These are phyloP conservation scores for Sclerotinia sclerotiorum DNA, from an alignment of 2,329 filamentous ascomycete genomes.

Conservation along the genomic window DNA sequence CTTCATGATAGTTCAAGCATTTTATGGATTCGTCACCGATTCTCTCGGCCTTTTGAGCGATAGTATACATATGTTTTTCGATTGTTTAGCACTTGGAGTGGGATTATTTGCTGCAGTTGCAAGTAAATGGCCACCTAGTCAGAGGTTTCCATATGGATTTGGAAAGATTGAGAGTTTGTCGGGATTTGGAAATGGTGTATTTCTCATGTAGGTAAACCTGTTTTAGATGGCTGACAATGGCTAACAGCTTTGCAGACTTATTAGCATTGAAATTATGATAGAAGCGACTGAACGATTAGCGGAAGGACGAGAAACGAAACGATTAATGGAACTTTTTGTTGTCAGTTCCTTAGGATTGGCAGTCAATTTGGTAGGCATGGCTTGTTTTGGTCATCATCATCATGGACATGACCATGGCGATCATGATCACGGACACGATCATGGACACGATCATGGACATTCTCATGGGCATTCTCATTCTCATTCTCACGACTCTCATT, in stretches of 20 bases:
- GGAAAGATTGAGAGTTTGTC: constrained; percentile 96
- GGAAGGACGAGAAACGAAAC: constrained; percentile 79
- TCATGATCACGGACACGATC: constrained; percentile 43
- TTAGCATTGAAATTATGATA: constrained; percentile 93
- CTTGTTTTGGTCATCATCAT: constrained; percentile 45
- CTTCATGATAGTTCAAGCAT: constrained; percentile 93
- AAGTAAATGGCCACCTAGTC: constrained; percentile 92
- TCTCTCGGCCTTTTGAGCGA: constrained; percentile 94
- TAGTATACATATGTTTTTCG: constrained; percentile 99
- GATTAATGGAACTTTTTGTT: constrained; percentile 81
- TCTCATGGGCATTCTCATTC: constrained; percentile 42
- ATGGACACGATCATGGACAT: constrained; percentile 37
- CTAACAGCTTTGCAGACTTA: constrained; percentile 58
- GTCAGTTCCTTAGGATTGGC: constrained; percentile 83
- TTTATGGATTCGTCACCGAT: constrained; percentile 90
- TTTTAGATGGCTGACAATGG: not conserved
- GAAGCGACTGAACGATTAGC: constrained; percentile 87
- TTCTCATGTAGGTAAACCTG: constrained; percentile 69
- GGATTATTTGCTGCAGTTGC: constrained; percentile 90
- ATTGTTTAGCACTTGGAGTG: constrained; percentile 88
- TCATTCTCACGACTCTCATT: constrained; percentile 32
- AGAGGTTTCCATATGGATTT: constrained; percentile 89
- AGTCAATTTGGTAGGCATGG: constrained; percentile 88
- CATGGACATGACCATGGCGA: constrained; percentile 43
- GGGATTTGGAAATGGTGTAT: constrained; percentile 94